phyloP scores from a whole-genome alignment of 169 alveolate genomes.

The Pseudocohnilembus persalinus region DNA sequence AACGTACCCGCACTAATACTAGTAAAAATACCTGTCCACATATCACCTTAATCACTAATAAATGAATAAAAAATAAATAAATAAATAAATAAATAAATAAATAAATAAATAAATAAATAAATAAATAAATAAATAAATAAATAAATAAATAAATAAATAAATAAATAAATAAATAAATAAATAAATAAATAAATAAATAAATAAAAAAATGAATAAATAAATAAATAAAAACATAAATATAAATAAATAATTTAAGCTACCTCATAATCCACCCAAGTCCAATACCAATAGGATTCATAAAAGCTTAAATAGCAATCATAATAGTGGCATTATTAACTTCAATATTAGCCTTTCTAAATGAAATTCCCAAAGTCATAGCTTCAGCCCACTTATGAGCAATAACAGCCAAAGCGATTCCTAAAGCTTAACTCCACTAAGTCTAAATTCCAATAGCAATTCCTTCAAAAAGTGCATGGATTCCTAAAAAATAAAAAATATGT shows the following conservation, averaged over 20 bases:
- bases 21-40: slow-evolving; percentile 29
- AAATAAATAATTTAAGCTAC: background rate
- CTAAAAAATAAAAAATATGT: background rate
- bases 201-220: no score
- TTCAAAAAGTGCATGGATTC: slow-evolving; percentile 80
- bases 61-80: no score
- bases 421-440: slow-evolving; percentile 45
- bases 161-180: no score
- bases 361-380: slow-evolving; percentile 73
- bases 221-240: no score
- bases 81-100: no score
- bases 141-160: no score
- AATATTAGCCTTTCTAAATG: slow-evolving; percentile 38
- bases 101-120: no score
- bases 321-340: slow-evolving; percentile 10
- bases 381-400: slow-evolving; percentile 82
- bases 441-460: slow-evolving; percentile 82
- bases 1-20: slow-evolving; percentile 40
- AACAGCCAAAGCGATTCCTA: slow-evolving; percentile 65
- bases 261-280: slow-evolving; percentile 31
- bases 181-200: no score
- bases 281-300: slow-evolving; percentile 45
- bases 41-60: slow-evolving; percentile 9
- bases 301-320: slow-evolving; percentile 41
- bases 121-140: no score